These are phyloP conservation scores for Alternaria postmessia DNA, from an alignment of 2,329 filamentous ascomycete genomes.

Conservation along the genomic window DNA sequence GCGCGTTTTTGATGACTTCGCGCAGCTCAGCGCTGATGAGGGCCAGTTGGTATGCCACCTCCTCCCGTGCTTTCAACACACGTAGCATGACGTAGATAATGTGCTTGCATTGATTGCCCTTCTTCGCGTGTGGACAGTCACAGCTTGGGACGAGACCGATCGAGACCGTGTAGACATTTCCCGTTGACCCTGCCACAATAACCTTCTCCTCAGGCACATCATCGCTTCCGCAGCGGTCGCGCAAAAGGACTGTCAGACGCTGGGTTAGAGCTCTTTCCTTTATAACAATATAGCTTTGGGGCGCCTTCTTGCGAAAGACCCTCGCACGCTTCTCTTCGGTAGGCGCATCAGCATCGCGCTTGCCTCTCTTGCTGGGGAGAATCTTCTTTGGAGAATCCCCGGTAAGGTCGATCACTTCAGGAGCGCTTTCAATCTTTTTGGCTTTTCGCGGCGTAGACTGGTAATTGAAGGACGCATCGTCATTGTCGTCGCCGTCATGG, in stretches of 20 bases:
- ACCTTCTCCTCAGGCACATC: slow-evolving; percentile 62
- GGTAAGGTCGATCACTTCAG: slow-evolving; percentile 19
- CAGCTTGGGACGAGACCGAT: slow-evolving; percentile 63
- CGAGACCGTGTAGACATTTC: slow-evolving; percentile 67
- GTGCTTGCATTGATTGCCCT: slow-evolving; percentile 71
- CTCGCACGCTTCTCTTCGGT: slow-evolving; percentile 44
- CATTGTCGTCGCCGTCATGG: slow-evolving; percentile 20
- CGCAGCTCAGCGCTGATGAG: slow-evolving; percentile 66
- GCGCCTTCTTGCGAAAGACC: slow-evolving; percentile 50
- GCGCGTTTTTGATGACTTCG: slow-evolving; percentile 63
- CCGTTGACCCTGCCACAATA: slow-evolving; percentile 67
- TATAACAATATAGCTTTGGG: slow-evolving; percentile 57
- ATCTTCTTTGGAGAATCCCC: slow-evolving; percentile 23
- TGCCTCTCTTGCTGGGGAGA: slow-evolving; percentile 26
- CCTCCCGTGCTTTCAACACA: slow-evolving; percentile 63
- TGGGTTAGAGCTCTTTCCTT: slow-evolving; percentile 60
- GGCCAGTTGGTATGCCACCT: slow-evolving; percentile 67
- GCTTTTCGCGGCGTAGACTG: slow-evolving; percentile 15
- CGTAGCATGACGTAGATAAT: slow-evolving; percentile 67
- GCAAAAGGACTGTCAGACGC: slow-evolving; percentile 65
- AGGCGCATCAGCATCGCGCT: slow-evolving; percentile 22
- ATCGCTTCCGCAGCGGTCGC: slow-evolving; percentile 55
- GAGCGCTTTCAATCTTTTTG: slow-evolving; percentile 7
- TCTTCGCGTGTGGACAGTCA: slow-evolving; percentile 62
- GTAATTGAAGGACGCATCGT: slow-evolving; percentile 2